Evolutionary conservation across 345 rosid genomes (phyloP).

Genomic region (Xanthoceras sorbifolium): DNA sequence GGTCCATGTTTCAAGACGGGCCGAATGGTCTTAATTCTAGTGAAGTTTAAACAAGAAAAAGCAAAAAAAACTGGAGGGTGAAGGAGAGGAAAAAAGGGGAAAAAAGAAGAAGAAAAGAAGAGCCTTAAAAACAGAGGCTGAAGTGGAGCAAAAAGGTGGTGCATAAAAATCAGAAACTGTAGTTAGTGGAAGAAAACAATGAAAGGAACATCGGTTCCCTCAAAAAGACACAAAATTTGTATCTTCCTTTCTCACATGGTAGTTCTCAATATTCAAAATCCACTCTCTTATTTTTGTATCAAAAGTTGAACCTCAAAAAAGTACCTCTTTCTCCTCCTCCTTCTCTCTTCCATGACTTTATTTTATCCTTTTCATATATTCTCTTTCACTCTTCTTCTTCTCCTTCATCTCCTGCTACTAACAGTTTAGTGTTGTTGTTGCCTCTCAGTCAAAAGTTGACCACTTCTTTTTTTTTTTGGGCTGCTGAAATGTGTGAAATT

Average conservation of each 20-base stretch:
- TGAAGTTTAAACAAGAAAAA: no score
- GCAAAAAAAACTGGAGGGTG: no score
- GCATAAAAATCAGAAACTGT: conserved; percentile 4
- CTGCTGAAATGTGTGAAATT: conserved; percentile 24
- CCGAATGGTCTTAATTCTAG: no score
- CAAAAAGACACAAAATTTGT: conserved; percentile 3
- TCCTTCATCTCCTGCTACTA: background rate
- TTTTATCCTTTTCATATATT: conserved; percentile 11
- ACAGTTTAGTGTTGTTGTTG: background rate
- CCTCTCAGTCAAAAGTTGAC: background rate
- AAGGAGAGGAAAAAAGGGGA: no score
- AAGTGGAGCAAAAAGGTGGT: background rate
- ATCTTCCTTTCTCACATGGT: conserved; percentile 4
- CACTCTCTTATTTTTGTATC: conserved; percentile 12
- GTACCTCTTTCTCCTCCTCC: background rate
- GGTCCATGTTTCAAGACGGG: no score
- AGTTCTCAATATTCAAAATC: conserved; percentile 18
- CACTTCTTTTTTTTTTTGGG: background rate
- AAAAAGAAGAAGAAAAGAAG: no score
- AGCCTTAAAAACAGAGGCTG: no score
- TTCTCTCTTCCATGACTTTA: conserved; percentile 12
- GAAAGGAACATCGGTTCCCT: conserved; percentile 3
- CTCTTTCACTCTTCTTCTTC: conserved; percentile 6
- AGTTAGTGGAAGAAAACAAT: conserved; percentile 7
- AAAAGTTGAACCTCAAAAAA: conserved; percentile 21